These are phyloP conservation scores for Daldinia sp. DNA, from an alignment of 2,329 filamentous ascomycete species.

Conservation along the genomic window DNA sequence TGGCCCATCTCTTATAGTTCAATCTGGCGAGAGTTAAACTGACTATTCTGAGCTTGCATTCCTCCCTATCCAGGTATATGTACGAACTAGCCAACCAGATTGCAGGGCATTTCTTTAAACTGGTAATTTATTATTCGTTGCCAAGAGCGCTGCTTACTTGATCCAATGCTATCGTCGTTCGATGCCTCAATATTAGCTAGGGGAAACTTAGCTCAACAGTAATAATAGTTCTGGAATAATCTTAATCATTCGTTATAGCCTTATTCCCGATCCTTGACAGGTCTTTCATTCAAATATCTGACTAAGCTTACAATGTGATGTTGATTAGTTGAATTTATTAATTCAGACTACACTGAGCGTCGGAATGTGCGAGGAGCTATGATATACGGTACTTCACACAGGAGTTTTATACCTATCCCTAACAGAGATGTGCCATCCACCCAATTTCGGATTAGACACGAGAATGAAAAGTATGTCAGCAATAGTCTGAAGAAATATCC, in stretches of 20 bases:
- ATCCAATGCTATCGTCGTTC: background rate
- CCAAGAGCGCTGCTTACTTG: background rate
- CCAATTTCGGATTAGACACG: background rate
- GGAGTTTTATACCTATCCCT: too few relatives aligned
- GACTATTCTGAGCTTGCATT: slow-evolving; percentile 1
- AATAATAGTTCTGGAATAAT: background rate
- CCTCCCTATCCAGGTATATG: background rate
- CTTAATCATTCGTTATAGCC: background rate
- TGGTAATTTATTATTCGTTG: background rate
- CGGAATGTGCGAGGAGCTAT: too few relatives aligned
- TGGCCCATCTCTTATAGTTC: slow-evolving; percentile 3
- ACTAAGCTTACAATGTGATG: background rate
- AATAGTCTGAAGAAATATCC: background rate
- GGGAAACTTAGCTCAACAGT: background rate
- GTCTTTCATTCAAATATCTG: background rate
- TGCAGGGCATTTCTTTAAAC: background rate
- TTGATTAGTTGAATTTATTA: background rate
- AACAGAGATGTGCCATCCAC: background rate
- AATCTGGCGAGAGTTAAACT: background rate
- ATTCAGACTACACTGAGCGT: background rate
- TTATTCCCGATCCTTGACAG: background rate
- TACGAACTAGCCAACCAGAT: slow-evolving; percentile 21
- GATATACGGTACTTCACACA: too few relatives aligned
- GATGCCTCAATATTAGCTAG: background rate
- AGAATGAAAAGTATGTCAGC: background rate